These are phyloP conservation scores for Silene coronaria DNA, from an alignment of 179 eudicot species.

Conservation along the genomic window DNA sequence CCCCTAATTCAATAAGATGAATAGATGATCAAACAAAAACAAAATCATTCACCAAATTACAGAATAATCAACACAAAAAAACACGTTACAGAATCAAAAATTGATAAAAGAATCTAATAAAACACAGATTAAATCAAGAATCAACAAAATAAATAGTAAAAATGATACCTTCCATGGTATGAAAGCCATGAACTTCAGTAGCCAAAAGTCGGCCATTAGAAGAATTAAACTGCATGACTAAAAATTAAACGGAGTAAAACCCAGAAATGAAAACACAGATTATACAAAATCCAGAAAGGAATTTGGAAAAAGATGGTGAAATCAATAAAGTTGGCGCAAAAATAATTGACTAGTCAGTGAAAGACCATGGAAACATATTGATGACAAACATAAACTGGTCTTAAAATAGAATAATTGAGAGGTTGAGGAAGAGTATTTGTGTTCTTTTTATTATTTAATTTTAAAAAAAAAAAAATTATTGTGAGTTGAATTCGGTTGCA, in stretches of 20 bases:
- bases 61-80: not conserved
- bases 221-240: conserved; percentile 24
- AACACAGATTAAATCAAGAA: not conserved
- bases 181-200: conserved; percentile 67
- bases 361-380: not conserved
- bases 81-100: not conserved
- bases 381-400: not conserved
- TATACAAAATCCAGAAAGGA: conserved; percentile 1
- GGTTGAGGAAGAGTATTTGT: not conserved
- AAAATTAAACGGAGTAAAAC: not conserved
- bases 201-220: conserved; percentile 34
- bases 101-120: not conserved
- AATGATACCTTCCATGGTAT: conserved; percentile 51
- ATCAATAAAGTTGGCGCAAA: conserved; percentile 6
- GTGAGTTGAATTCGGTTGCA: too few species aligned
- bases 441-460: not conserved
- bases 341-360: conserved; percentile 8
- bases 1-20: not conserved
- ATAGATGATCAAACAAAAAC: not conserved
- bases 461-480: too few species aligned
- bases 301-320: not conserved
- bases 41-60: not conserved
- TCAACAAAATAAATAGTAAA: not conserved
- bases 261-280: not conserved
- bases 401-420: conserved; percentile 11